phyloP scores from a whole-genome alignment of 148 eudicot genomes.

The Spergularia marina region DNA sequence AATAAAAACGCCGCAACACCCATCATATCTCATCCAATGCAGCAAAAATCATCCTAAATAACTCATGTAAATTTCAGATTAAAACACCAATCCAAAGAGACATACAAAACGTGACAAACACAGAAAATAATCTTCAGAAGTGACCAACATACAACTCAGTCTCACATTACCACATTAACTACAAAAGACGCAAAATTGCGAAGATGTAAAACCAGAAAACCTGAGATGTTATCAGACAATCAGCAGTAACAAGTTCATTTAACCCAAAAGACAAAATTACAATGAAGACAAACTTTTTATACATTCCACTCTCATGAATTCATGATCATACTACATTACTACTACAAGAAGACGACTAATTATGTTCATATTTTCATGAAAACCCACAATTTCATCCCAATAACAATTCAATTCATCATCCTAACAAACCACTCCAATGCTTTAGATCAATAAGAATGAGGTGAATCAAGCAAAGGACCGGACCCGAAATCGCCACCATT shows the following conservation, averaged over 20 bases:
- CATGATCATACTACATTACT: neutral
- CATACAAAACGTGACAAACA: neutral
- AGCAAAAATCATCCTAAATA: neutral
- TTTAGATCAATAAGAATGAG: slow-evolving; percentile 24
- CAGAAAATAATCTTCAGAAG: too few species aligned
- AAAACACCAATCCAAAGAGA: neutral
- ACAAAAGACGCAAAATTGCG: neutral
- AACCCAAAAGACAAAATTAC: slow-evolving; percentile 10
- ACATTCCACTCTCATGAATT: slow-evolving; percentile 24
- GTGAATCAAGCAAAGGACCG: slow-evolving; percentile 21
- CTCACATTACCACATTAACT: neutral
- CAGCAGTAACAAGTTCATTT: slow-evolving; percentile 3
- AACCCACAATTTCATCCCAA: neutral
- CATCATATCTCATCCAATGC: neutral
- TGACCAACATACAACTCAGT: too few species aligned
- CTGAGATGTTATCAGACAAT: neutral
- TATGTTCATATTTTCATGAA: slow-evolving; percentile 2
- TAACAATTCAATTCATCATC: too few species aligned
- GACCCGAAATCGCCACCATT: slow-evolving; percentile 21
- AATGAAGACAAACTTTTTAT: slow-evolving; percentile 14
- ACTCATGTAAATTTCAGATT: neutral
- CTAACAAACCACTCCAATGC: neutral
- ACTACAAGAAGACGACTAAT: neutral
- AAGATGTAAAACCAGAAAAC: neutral
- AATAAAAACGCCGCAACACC: too few species aligned